phyloP scores from a whole-genome alignment of 1,284 basidiomycete genomes.

The Ceratobasidium sp. region DNA sequence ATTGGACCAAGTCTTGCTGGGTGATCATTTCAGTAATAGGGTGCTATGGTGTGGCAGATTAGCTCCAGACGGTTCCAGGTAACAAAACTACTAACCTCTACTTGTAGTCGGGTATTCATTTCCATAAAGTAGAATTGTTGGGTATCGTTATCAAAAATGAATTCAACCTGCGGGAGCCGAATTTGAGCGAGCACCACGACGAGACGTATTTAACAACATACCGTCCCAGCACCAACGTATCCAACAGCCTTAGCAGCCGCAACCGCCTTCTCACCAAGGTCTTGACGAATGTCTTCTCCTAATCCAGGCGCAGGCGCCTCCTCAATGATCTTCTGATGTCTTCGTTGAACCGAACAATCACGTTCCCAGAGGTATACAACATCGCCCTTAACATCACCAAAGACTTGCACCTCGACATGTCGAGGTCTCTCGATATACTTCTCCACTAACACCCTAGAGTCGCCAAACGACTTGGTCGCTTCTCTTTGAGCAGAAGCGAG shows the following conservation, averaged over 20 bases:
- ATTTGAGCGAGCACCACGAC: background rate
- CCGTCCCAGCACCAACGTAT: slow-evolving; percentile 91
- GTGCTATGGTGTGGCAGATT: slow-evolving; percentile 60
- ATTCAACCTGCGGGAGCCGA: slow-evolving; percentile 66
- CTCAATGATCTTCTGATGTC: slow-evolving; percentile 96
- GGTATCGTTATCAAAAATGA: slow-evolving; percentile 91
- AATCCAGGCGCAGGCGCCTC: slow-evolving; percentile 94
- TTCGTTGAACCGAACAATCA: slow-evolving; percentile 92
- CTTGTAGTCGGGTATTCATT: slow-evolving; percentile 77
- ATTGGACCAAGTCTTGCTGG: slow-evolving; percentile 90
- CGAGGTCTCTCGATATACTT: slow-evolving; percentile 85
- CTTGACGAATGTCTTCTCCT: slow-evolving; percentile 75
- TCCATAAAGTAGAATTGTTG: slow-evolving; percentile 92
- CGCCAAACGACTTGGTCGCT: slow-evolving; percentile 85
- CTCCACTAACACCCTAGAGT: slow-evolving; percentile 86
- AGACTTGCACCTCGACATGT: slow-evolving; percentile 91
- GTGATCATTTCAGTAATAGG: slow-evolving; percentile 97
- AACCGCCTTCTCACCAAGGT: slow-evolving; percentile 87
- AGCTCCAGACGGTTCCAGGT: background rate
- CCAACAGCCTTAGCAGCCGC: slow-evolving; percentile 91
- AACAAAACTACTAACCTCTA: slow-evolving; percentile 62
- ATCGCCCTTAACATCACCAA: slow-evolving; percentile 79
- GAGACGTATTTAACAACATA: background rate
- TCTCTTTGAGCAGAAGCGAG: slow-evolving; percentile 88
- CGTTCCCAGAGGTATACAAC: slow-evolving; percentile 92